Percentiles rank a stretch among this genome's conserved stretches.
These are phyloP conservation scores for Starmerella ratchasimensis DNA, from an alignment of 805 yeast genomes.

Conservation along the genomic window DNA sequence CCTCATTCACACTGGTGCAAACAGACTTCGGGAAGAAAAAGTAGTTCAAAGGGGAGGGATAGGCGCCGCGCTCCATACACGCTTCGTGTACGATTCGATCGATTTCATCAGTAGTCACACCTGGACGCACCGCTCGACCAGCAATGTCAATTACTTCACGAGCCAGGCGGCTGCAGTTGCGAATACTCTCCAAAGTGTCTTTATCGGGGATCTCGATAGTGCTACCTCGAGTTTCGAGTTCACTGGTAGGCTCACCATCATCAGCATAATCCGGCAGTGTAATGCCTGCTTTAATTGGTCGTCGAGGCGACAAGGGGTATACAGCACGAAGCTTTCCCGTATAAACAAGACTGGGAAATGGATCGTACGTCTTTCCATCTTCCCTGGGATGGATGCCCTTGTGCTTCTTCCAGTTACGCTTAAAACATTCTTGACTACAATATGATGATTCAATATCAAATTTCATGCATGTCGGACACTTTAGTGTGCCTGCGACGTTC, in stretches of 20 bases:
- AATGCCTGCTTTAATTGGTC: constrained; percentile 58
- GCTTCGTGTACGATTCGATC: constrained; percentile 80
- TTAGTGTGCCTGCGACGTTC: constrained; percentile 62
- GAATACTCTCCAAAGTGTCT: constrained; percentile 61
- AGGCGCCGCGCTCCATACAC: constrained; percentile 74
- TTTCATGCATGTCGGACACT: constrained; percentile 87
- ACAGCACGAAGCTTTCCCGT: constrained; percentile 63
- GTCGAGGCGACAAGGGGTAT: constrained; percentile 67
- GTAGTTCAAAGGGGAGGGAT: constrained; percentile 92
- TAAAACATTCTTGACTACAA: constrained; percentile 76
- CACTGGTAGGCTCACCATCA: constrained; percentile 66
- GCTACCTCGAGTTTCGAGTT: constrained; percentile 43
- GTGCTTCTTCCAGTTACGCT: constrained; percentile 42
- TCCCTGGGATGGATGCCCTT: constrained; percentile 52
- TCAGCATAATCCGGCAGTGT: constrained; percentile 71
- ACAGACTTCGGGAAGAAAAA: constrained; percentile 84
- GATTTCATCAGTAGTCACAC: constrained; percentile 84
- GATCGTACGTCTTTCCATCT: constrained; percentile 50
- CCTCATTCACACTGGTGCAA: constrained; percentile 89
- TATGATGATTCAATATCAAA: constrained; percentile 47
- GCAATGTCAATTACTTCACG: constrained; percentile 84
- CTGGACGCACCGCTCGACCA: constrained; percentile 72
- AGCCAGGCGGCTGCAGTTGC: constrained; percentile 60
- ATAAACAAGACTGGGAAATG: constrained; percentile 67
- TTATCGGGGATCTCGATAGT: constrained; percentile 49